Base-by-base conservation (phyloP, 2,329 filamentous ascomycete species). In the Cladophialophora chaetospira region DNA sequence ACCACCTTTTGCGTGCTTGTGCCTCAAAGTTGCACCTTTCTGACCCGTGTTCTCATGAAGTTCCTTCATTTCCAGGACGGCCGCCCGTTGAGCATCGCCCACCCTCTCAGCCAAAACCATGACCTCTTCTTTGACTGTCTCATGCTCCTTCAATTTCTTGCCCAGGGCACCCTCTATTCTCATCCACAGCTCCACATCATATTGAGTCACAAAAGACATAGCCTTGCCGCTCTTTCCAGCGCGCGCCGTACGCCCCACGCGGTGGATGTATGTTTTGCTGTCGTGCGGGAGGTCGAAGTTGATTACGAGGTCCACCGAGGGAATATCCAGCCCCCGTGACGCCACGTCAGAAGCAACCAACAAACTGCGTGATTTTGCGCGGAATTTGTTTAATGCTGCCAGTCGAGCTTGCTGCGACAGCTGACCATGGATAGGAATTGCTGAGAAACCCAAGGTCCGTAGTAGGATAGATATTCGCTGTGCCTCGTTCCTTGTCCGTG, bases 331-430 rank as follows among this genome's bases (percentile, higher is more conserved):
- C 77, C 92, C 92, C 69, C 92, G 85, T 1, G 92, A 89, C 2
- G 91, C 91, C 15, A 97, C 90, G 71, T 96, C 92, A 0, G 92
- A 96, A 9, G 91, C 91, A 3, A 96, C 88, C 3, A 99, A 82
- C 35, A 99, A 93, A 63, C 95, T 85, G 38, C 91, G 82, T n/a
- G 82, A 84, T 5, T 87, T 85, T 2, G 88, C 80, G 53, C 88
- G 86, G 80, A 99, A 97, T 71, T 97, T 97, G 71, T 88, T 89
- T 6, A 99, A 79, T 0, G 94, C 89, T 5, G 91, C 92, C 0
- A 97, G 77, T 64, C 94, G 90, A 13, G 89, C 82, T 1, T 89
- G 89, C 71, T 99, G 94, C 1, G 86, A 91, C 48, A 99, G 83
- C 69, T 96, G 90, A 6, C 93, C 94, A 73, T 99, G 93, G 0